A percentile compares a stretch with the other conserved stretches of the same genome.
phyloP scores from a whole-genome alignment of 108 stramenopile genomes.

The Schizochytrium sp. region DNA sequence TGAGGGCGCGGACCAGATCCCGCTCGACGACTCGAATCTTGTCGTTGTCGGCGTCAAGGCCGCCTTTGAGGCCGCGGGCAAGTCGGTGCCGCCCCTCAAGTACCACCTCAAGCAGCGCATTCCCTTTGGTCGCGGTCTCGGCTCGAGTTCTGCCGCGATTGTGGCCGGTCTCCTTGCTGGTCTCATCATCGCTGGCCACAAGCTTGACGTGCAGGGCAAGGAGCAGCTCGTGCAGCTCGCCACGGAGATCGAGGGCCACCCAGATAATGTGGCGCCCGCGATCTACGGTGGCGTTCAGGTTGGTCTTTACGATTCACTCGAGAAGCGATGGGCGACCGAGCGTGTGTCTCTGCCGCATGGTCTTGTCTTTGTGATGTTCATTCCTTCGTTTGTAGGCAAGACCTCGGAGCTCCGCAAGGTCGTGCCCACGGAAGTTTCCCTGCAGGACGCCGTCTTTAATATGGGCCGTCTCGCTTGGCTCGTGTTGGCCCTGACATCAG shows the following conservation, averaged over 20 bases:
- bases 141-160: constrained; percentile 90
- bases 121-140: constrained; percentile 89
- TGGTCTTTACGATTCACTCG: constrained; percentile 71
- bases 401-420: constrained; percentile 60
- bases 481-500: constrained; percentile 74
- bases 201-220: constrained; percentile 82
- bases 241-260: constrained; percentile 93
- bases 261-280: constrained; percentile 94
- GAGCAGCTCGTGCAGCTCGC: constrained; percentile 94
- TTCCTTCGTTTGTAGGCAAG: constrained; percentile 91
- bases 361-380: constrained; percentile 86
- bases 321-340: constrained; percentile 84
- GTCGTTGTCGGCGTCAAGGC: constrained; percentile 80
- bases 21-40: constrained; percentile 62
- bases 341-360: constrained; percentile 77
- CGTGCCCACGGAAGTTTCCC: constrained; percentile 59
- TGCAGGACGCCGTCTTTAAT: constrained; percentile 86
- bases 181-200: constrained; percentile 87
- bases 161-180: constrained; percentile 95
- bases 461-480: constrained; percentile 90
- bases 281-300: constrained; percentile 97
- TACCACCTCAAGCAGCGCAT: constrained; percentile 83
- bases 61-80: constrained; percentile 83
- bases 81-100: constrained; percentile 76
- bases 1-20: constrained; percentile 44